Base-by-base conservation (phyloP, 257 asterid genomes). In the Euphrasia confusa region DNA sequence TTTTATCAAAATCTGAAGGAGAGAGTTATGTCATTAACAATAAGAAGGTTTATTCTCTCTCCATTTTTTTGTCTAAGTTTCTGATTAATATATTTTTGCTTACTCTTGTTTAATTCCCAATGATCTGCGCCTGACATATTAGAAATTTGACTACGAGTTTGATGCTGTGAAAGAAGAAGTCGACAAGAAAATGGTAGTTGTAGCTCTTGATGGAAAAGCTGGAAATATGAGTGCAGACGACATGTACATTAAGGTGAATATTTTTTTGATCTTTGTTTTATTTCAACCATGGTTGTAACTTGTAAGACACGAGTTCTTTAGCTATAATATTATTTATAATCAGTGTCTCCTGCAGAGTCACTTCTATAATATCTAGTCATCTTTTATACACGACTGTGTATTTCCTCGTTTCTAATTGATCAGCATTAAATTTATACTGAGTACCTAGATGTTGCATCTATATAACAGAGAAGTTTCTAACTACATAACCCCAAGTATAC, bases 161-260 rank as follows among this genome's bases (percentile, higher is more conserved):
- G 90, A 81, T 74, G 85, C 75, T 71, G 93, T 92, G 73, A 89
- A 92, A 80, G 88, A 86, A 71, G 96, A 89, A 86, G 55, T 37
- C 28, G 88, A 74, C 42, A 77, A 67, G 11, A 76, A 74, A 63
- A 35, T 30, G 49, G 24, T 49, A 49, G 60, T 35, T 40, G 54
- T 15, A 49, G 62, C 60, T 42, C 54, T 39, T 32, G 78, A 80
- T 44, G 75, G 68, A 58, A 81, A 75, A 68, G 50, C 61, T 71
- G 78, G 73, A 54, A 30, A 65, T 33, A 54, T 10, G 30, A 71
- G 65, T 55, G 68, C 54, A 17, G 95, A 89, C 76, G 74, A 47
- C 75, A 79, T 86, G 83, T 89, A 89, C 81, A 80, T 83, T 95
- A 83, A 92, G 95, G 99, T 86, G 58, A 70, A 55, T 12, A 26